Conservation (phyloP, 2,329 filamentous ascomycete genomes). For the Alternaria arborescens region DNA sequence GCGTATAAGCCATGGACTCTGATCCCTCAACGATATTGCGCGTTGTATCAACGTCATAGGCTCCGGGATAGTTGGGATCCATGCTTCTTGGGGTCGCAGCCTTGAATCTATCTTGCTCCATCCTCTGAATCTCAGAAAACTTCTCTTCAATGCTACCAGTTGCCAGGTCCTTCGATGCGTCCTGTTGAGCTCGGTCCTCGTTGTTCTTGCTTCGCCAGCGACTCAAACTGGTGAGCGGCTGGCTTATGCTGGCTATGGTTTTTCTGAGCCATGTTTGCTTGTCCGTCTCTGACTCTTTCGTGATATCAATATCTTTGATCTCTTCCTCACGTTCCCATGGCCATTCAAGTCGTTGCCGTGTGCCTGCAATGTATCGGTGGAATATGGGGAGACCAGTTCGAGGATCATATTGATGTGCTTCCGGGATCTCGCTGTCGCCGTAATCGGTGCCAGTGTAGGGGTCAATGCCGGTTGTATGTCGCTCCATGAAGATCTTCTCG, state of each 20-base stretch:
- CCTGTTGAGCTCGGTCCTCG: conserved; percentile 8
- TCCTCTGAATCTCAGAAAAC: conserved; percentile 22
- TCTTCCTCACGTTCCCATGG: conserved; percentile 39
- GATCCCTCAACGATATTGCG: conserved; percentile 75
- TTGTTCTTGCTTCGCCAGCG: conserved; percentile 24
- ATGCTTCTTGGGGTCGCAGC: conserved; percentile 20
- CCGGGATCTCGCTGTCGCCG: conserved; percentile 34
- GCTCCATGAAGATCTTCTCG: conserved; percentile 43
- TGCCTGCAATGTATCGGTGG: conserved; percentile 49
- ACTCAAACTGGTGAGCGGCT: conserved; percentile 29
- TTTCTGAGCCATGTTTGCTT: conserved; percentile 23
- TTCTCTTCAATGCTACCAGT: conserved; percentile 8
- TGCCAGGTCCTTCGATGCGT: conserved; percentile 3
- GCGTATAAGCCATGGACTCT: conserved; percentile 69
- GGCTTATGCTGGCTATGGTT: conserved; percentile 26
- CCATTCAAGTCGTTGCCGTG: conserved; percentile 41
- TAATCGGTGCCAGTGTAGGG: conserved; percentile 43
- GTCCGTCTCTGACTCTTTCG: conserved; percentile 17
- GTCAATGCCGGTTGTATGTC: conserved; percentile 43
- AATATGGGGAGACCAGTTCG: conserved; percentile 40
- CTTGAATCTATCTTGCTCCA: conserved; percentile 18
- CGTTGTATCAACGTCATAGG: conserved; percentile 71
- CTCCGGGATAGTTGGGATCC: conserved; percentile 17
- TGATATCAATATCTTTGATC: conserved; percentile 9
- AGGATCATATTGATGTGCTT: conserved; percentile 43